Percentiles rank a stretch among this genome's conserved stretches.
Conservation (phyloP, 2,329 filamentous ascomycete genomes). For the Aspergillus phoenicis region DNA sequence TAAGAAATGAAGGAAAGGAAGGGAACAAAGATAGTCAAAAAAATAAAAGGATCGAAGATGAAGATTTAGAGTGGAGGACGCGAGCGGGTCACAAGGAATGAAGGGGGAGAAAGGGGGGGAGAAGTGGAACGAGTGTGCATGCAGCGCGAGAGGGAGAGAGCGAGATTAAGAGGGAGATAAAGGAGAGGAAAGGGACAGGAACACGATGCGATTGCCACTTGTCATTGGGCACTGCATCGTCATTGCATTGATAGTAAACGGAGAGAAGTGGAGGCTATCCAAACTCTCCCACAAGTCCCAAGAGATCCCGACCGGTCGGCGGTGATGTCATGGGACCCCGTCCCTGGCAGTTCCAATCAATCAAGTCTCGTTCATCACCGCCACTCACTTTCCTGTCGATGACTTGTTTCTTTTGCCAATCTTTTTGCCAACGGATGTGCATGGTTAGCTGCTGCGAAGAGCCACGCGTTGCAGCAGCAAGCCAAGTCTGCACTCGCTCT, state of each 20-base stretch:
- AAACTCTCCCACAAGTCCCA: background rate
- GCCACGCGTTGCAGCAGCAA: too few relatives aligned
- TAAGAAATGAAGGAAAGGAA: background rate
- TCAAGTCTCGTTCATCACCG: background rate
- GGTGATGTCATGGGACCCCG: background rate
- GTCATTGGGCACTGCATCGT: background rate
- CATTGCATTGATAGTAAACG: background rate
- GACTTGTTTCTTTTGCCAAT: background rate
- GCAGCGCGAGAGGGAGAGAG: background rate
- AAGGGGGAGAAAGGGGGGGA: background rate
- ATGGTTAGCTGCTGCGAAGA: too few relatives aligned
- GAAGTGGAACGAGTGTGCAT: background rate
- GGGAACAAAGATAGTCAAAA: too few relatives aligned
- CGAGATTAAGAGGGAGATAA: background rate
- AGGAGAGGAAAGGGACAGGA: background rate
- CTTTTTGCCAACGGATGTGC: too few relatives aligned
- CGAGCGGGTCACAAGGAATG: background rate
- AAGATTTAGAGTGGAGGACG: too few relatives aligned
- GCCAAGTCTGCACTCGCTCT: too few relatives aligned
- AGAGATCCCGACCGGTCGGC: background rate
- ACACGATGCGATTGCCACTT: background rate
- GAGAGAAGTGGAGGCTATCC: background rate
- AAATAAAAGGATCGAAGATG: background rate
- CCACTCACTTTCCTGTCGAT: background rate
- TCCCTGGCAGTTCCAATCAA: background rate